Evolutionary conservation across 371 early-diverging fungal species (phyloP).

Genomic region (Scutellospora calospora): DNA sequence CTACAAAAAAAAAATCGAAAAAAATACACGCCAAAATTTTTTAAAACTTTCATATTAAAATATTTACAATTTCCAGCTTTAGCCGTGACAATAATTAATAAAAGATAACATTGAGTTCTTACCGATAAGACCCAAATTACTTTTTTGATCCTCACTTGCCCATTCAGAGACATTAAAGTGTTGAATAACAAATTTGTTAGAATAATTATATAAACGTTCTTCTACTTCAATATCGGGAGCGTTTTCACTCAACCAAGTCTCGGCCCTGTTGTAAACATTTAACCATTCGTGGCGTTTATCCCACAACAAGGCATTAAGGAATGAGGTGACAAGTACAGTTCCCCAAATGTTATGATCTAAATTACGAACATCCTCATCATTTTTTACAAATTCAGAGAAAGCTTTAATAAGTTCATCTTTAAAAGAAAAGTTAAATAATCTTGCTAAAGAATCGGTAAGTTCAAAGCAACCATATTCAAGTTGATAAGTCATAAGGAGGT

Average conservation of each 20-base stretch:
- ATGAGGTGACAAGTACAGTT: conserved; percentile 28
- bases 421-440: conserved; percentile 20
- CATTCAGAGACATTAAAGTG: conserved; percentile 23
- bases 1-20: too few species aligned
- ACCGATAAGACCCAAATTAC: neutral
- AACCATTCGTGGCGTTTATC: conserved; percentile 15
- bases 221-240: conserved; percentile 11
- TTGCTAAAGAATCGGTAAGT: conserved; percentile 3
- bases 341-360: neutral
- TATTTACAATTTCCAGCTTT: too few species aligned
- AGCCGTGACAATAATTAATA: neutral
- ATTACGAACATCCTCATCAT: neutral
- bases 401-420: conserved; percentile 9
- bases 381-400: neutral
- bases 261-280: neutral
- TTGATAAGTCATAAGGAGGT: conserved; percentile 26
- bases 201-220: conserved; percentile 24
- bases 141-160: conserved; percentile 29
- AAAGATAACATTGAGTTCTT: neutral
- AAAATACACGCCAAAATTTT: too few species aligned
- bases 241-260: conserved; percentile 27
- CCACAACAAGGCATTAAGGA: conserved; percentile 37
- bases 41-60: too few species aligned
- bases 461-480: conserved; percentile 33
- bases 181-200: conserved; percentile 24